phyloP scores from a whole-genome alignment of 2,329 filamentous ascomycete species.

The Aureobasidium sp. region DNA sequence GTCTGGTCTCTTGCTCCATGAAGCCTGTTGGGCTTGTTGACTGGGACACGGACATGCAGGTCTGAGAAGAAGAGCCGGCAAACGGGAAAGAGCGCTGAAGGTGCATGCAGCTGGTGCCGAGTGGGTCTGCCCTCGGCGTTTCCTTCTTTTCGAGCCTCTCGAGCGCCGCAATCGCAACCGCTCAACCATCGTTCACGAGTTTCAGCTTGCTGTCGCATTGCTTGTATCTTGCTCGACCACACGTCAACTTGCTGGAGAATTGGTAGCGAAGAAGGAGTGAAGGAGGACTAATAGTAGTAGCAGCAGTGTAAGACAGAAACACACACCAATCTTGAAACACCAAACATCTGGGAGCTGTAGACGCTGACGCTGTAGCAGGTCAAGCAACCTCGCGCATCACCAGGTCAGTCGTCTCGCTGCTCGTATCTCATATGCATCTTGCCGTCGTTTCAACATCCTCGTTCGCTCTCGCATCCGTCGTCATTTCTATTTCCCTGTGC shows the following conservation, averaged over 20 bases:
- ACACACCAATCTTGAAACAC: not conserved
- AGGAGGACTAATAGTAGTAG: not conserved
- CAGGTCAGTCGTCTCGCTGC: slow-evolving; percentile 10
- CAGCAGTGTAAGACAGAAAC: slow-evolving; percentile 5
- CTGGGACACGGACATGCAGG: not conserved
- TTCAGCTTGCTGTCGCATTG: slow-evolving; percentile 7
- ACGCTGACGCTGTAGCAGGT: slow-evolving; percentile 10
- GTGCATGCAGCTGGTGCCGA: not conserved
- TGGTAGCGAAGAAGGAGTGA: not conserved
- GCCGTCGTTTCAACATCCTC: not conserved
- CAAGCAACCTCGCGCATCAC: slow-evolving; percentile 1
- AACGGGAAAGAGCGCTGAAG: not conserved
- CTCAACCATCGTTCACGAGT: not conserved
- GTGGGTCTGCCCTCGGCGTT: slow-evolving; percentile 12
- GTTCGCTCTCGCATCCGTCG: not conserved
- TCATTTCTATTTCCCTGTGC: not conserved
- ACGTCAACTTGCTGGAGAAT: not conserved
- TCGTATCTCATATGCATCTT: not conserved
- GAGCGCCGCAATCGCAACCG: slow-evolving; percentile 1
- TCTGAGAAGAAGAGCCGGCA: not conserved
- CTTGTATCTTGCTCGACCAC: not conserved
- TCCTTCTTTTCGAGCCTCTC: slow-evolving; percentile 8
- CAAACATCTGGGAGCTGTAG: not conserved
- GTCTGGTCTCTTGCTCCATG: not conserved
- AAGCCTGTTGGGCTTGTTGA: not conserved